Evolutionary conservation across 495 filamentous ascomycete genomes (phyloP).

Genomic region (Neurospora sp.): DNA sequence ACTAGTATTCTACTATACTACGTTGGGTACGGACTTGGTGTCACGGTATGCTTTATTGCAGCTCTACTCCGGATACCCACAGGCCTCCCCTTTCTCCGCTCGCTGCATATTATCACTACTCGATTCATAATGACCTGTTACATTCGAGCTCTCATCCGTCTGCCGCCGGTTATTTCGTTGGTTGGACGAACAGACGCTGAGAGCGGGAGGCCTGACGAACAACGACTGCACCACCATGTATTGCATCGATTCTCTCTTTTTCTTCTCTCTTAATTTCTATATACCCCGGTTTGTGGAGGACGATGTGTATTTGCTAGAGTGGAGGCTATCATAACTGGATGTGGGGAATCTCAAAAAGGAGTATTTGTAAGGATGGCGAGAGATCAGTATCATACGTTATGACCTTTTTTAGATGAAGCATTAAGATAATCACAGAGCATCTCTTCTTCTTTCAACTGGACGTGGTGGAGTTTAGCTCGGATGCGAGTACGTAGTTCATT

Average conservation of each 20-base stretch:
- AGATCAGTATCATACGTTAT: neutral
- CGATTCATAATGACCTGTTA: neutral
- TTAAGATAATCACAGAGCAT: constrained; percentile 7
- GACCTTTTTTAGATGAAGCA: constrained; percentile 7
- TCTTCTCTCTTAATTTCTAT: neutral
- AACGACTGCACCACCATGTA: neutral
- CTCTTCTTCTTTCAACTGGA: neutral
- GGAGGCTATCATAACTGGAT: neutral
- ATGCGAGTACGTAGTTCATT: neutral
- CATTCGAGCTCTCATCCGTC: neutral
- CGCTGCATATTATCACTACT: neutral
- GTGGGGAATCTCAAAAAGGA: neutral
- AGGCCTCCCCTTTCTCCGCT: neutral
- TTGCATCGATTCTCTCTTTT: neutral
- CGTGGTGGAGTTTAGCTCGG: neutral
- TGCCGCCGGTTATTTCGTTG: neutral
- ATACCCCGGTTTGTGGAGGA: neutral
- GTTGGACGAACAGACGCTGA: neutral
- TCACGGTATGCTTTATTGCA: constrained; percentile 11
- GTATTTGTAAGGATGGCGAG: neutral
- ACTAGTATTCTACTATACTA: constrained; percentile 17
- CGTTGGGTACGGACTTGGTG: constrained; percentile 33
- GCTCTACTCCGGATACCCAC: constrained; percentile 4
- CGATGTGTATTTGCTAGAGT: neutral
- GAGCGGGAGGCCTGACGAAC: neutral